Evolutionary conservation across 768 basidiomycete species (phyloP), one percentile per base, ranked within the genome.

Genomic region (Pleurotus tuber-regium): DNA sequence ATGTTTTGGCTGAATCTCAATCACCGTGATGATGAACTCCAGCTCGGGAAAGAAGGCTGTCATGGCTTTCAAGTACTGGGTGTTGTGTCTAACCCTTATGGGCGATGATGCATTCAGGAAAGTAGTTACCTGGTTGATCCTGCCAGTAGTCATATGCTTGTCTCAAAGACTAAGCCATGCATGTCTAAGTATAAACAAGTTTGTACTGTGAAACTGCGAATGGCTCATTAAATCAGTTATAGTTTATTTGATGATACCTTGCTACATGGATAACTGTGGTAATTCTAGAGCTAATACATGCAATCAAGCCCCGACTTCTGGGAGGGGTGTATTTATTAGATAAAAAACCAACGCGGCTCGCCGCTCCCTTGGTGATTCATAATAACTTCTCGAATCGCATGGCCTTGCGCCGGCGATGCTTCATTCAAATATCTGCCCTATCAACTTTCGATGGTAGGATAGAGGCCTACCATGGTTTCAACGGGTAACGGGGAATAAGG

Each of bases 131-230:
- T 84, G 83, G 83, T 85, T 85, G 83, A 85, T 85, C n/a, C 82
- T 85, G 82, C 84, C 81, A 84, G 82, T 85, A 84, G 82, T 84
- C 79, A 83, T 84, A 84, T 84, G 83, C 83, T 84, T 84, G 83
- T 83, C 82, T 83, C 82, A 83, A 83, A 83, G 82, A 84, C 82
- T 83, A 84, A 84, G 82, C 80, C 83, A 85, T 84, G 83, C 83
- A n/a, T 83, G 82, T 83, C 82, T 76, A 82, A 84, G 83, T 84
- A 80, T 79, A 82, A n/a, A 79, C 77, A 67, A 75, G 57, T 71
- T 76, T 77, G 68, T 78, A 80, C 76, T 69, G 79, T 79, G 78
- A 80, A 80, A 81, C 79, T 78, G 79, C 75, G n/a, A n/a, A 81
- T 78, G 78, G 79, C 80, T 81, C n/a, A 81, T 81, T 81, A 81